Evolutionary conservation across 805 yeast genomes (phyloP).

Genomic region (Yarrowia sp.): DNA sequence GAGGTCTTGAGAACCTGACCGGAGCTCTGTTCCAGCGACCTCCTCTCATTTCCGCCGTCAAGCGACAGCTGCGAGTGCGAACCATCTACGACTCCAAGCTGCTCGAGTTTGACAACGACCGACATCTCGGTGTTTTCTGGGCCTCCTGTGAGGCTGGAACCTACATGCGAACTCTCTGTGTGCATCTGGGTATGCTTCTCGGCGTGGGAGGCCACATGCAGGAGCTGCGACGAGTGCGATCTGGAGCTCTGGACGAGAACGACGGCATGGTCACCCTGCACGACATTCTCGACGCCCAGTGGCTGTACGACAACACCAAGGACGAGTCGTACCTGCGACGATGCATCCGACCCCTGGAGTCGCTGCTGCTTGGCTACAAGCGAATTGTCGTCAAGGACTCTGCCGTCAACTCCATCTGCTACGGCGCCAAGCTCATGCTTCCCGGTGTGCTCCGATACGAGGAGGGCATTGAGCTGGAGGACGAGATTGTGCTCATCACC

Average conservation of each 20-base stretch:
- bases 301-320: conserved; percentile 94
- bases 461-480: conserved; percentile 94
- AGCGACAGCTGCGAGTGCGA: conserved; percentile 97
- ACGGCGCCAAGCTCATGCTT: conserved; percentile 98
- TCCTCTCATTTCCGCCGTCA: conserved; percentile 97
- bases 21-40: conserved; percentile 99
- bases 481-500: conserved; percentile 96
- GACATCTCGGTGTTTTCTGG: conserved; percentile 98
- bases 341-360: conserved; percentile 91
- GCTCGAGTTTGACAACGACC: conserved; percentile 93
- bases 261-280: conserved; percentile 94
- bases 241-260: conserved; percentile 89
- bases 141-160: conserved; percentile 99
- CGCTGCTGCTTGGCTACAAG: conserved; percentile 90
- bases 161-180: conserved; percentile 98
- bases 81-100: conserved; percentile 95
- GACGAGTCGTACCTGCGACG: conserved; percentile 95
- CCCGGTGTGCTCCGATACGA: conserved; percentile 98
- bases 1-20: conserved; percentile 87
- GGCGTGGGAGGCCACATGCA: conserved; percentile 99
- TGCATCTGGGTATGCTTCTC: conserved; percentile 94
- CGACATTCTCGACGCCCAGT: conserved; percentile 97
- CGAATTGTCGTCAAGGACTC: conserved; percentile 93
- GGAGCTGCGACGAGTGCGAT: conserved; percentile 97
- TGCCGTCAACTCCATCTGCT: conserved; percentile 96